Conservation (phyloP, 1,284 basidiomycete species). For the Puccinia novopanici region DNA sequence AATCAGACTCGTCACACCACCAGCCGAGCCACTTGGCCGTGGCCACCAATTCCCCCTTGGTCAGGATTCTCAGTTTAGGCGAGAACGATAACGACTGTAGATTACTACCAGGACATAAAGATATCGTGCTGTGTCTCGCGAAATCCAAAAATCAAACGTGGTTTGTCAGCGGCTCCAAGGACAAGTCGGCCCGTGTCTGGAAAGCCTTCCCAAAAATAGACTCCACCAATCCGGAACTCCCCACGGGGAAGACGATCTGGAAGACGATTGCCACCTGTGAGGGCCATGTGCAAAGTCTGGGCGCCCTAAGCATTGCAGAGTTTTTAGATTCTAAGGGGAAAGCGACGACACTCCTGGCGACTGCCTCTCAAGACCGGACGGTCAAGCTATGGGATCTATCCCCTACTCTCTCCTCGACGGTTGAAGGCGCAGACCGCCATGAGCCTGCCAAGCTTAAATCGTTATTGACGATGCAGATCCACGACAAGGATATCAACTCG, state of each 20-base stretch:
- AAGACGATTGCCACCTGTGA: conserved; percentile 81
- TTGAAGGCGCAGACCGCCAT: conserved; percentile 55
- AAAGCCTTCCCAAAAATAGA: conserved; percentile 60
- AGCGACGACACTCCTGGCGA: conserved; percentile 73
- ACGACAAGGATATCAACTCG: conserved; percentile 98
- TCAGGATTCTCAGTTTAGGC: conserved; percentile 74
- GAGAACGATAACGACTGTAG: conserved; percentile 70
- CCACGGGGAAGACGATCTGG: conserved; percentile 63
- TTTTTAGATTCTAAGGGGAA: conserved; percentile 51
- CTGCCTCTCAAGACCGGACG: conserved; percentile 93
- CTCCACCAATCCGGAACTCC: conserved; percentile 28
- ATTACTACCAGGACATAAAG: conserved; percentile 80
- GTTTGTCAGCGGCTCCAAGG: conserved; percentile 88
- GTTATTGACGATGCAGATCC: conserved; percentile 82
- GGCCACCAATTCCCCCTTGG: conserved; percentile 90
- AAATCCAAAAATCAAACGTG: conserved; percentile 69
- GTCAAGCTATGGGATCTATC: conserved; percentile 97
- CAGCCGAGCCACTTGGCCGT: conserved; percentile 77
- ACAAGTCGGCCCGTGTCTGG: conserved; percentile 86
- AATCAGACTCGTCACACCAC: conserved; percentile 56
- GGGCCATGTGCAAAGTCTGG: conserved; percentile 91
- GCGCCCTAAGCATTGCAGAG: conserved; percentile 72
- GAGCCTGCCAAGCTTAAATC: conserved; percentile 68
- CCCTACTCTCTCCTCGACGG: conserved; percentile 59
- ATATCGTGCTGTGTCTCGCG: conserved; percentile 86